These are phyloP conservation scores for Crithidia expoeki DNA, from an alignment of 208 protist genomes.

Conservation along the genomic window DNA sequence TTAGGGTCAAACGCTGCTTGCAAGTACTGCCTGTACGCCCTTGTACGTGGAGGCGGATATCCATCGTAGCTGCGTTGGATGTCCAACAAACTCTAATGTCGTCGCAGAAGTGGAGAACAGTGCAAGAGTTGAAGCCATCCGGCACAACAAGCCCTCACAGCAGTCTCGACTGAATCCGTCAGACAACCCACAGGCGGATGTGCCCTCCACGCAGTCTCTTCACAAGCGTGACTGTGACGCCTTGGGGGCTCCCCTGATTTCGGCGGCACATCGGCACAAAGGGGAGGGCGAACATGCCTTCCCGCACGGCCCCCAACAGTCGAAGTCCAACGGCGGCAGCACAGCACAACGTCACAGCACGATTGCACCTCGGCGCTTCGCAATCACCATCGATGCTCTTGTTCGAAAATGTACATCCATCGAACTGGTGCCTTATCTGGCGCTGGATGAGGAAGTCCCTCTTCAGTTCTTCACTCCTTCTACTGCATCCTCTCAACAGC, in stretches of 20 bases:
- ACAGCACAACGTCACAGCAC: background rate
- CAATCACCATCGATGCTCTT: too few relatives aligned
- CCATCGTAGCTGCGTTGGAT: too few relatives aligned
- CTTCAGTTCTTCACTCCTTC: background rate
- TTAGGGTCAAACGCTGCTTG: too few relatives aligned
- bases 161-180: background rate
- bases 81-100: too few relatives aligned
- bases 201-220: background rate
- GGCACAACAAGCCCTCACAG: background rate
- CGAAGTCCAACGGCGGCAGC: background rate
- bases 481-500: background rate
- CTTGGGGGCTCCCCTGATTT: background rate
- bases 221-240: background rate
- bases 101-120: too few relatives aligned
- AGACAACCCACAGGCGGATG: background rate
- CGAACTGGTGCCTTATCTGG: background rate
- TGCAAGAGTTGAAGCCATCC: background rate
- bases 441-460: background rate
- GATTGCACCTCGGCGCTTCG: too few relatives aligned
- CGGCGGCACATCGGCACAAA: background rate
- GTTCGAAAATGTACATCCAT: too few relatives aligned
- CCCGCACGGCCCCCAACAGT: background rate
- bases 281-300: background rate
- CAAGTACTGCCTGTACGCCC: too few relatives aligned
- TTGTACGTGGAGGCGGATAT: too few relatives aligned